Conservation (phyloP, 1,284 basidiomycete species). For the Ustilago hordei region DNA sequence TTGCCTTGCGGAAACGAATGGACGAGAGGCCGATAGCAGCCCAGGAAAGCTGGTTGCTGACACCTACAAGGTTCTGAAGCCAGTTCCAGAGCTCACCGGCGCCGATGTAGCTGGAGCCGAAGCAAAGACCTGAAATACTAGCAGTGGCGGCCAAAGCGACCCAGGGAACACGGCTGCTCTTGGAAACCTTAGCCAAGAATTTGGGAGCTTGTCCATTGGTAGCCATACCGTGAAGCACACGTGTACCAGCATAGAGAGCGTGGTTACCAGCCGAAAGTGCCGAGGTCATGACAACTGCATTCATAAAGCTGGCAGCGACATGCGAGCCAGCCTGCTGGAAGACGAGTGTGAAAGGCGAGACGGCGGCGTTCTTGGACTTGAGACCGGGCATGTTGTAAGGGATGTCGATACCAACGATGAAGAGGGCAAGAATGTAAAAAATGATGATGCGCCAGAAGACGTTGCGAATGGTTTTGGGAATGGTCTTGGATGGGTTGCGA, state of each 20-base stretch:
- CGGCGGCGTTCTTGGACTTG: conserved; percentile 29
- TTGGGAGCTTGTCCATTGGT: conserved; percentile 80
- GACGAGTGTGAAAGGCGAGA: conserved; percentile 68
- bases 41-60: conserved; percentile 82
- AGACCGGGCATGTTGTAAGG: conserved; percentile 66
- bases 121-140: conserved; percentile 77
- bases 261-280: conserved; percentile 87
- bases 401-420: conserved; percentile 75
- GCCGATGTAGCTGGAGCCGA: conserved; percentile 71
- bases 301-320: conserved; percentile 74
- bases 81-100: conserved; percentile 75
- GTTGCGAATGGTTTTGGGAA: conserved; percentile 70
- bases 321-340: conserved; percentile 68
- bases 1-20: conserved; percentile 78
- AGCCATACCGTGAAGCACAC: conserved; percentile 80
- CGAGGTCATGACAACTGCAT: conserved; percentile 81
- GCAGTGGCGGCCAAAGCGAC: conserved; percentile 78
- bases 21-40: conserved; percentile 82
- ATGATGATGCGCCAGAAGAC: conserved; percentile 76
- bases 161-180: conserved; percentile 79
- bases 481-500: conserved; percentile 48
- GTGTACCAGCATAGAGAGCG: conserved; percentile 83
- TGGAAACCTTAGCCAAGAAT: conserved; percentile 78
- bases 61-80: conserved; percentile 76
- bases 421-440: conserved; percentile 73